Base-by-base conservation (phyloP, 2,329 filamentous ascomycete genomes). In the Bipolaris bicolor region DNA sequence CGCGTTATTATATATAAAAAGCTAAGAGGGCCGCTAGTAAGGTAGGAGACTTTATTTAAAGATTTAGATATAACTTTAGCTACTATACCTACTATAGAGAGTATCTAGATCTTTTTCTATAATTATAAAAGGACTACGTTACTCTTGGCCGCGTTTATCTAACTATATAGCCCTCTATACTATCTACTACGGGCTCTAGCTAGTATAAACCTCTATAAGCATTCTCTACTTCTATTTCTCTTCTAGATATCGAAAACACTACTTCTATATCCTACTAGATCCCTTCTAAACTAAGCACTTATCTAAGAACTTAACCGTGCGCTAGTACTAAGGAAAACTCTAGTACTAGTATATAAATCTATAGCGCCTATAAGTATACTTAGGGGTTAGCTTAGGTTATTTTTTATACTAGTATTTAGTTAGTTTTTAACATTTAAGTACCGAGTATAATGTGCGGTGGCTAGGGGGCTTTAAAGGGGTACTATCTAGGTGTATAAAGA, bases 191-290 rank as follows among this genome's bases (percentile, higher is more conserved):
- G 5, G 31, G 11, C 31, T 15, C 31, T 34, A 15, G 31, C 31
- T 34, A 15, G 40, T 3, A 15, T 56, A 13, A 15, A 15, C 11
- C 9, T 34, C 44, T 7, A 55, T 44, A 24, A 69, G 56, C 37
- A 62, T 68, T 11, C 52, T 39, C 26, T 26, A 53, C 48, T 58
- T 49, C 55, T 48, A 70, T 57, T 66, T 63, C 41, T 69, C 37
- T 5, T 31, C 15, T 22, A 50, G 49, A 22, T 45, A 56, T 3
- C 56, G 39, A 36, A 64, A 69, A 5, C 49, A 49, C 66, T 58
- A 54, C 47, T 59, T 37, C n/a, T 44, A 6, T 18, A 33, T 49
- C 5, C 13, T 5, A 16, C 51, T 43, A 29, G 41, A 55, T 16
- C 63, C 63, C 46, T 58, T 58, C 51, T 62, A n/a, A 43, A 60